Base-by-base conservation (phyloP, 73 alveolate species). In the Tetrahymena malaccensis region DNA sequence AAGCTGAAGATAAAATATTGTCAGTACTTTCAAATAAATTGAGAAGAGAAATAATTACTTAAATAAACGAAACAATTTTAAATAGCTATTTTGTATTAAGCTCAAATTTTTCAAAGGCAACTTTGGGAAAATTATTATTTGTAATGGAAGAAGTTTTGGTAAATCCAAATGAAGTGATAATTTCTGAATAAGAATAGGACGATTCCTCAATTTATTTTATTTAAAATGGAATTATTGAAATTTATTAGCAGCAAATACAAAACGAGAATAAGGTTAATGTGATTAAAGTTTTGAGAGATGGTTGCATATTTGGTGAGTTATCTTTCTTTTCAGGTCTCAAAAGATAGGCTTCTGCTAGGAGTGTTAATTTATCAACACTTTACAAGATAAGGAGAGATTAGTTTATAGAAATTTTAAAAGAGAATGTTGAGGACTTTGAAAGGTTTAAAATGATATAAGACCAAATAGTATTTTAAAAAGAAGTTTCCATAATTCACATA, bases 261-360 rank as follows among this genome's bases (percentile, higher is more conserved):
- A 70, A 70, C 17, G 38, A 70, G 17, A 31, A 31, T 19, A 27
- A 70, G 37, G 21, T 7, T 0, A 27, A 70, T 9, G 19, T 70
- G 22, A 27, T 27, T n/a, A 27, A 70, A n/a, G 37, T 19, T 11
- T 70, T 94, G 95, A 12, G 43, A 8, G 43, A 83, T 13, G 95
- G 95, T 9, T 94, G 85, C 19, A n/a, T 55, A 43, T 94, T 94
- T 85, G 96, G 96, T 21, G 96, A 94, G 25, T 38, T 27, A 21
- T 85, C 96, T 4, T 94, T 94, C 50, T 40, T 84, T 35, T 85
- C 96, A 38, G 96, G 96, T 22, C 50, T 57, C 16, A 58, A 85
- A 94, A 84, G 96, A 43, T 35, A 85, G 43, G 95, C 96, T 1
- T 85, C 96, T 31, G 96, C 96, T 89, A 44, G 70, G 34, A 40